Percentiles rank a stretch among this genome's conserved stretches.
phyloP scores from a whole-genome alignment of 208 protist genomes.

The Kentomonas sorsogonicus region DNA sequence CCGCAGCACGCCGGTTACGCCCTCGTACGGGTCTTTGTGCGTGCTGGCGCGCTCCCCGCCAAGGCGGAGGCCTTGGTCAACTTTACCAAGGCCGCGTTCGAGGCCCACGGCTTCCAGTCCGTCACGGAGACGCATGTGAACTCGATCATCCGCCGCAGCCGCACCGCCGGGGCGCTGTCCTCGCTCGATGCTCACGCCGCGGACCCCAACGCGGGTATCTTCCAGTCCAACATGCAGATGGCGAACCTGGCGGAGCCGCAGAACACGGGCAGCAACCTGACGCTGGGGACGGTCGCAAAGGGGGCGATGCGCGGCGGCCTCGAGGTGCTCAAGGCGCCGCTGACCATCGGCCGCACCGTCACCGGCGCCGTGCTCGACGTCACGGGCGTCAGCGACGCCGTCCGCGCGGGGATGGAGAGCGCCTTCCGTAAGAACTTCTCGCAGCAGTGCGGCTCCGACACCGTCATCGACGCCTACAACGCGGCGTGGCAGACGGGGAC shows the following conservation, averaged over 20 bases:
- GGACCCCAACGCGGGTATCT: no score
- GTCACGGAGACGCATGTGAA: slow-evolving; percentile 44
- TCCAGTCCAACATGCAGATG: slow-evolving; percentile 66
- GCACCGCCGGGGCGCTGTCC: background rate
- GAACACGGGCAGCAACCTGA: slow-evolving; percentile 14
- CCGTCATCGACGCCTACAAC: slow-evolving; percentile 57
- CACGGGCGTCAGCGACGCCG: slow-evolving; percentile 53
- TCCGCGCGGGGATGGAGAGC: slow-evolving; percentile 55
- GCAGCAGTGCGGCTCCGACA: slow-evolving; percentile 31
- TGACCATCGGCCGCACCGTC: slow-evolving; percentile 57
- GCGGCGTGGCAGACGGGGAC: slow-evolving; percentile 40
- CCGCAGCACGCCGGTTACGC: slow-evolving; percentile 34
- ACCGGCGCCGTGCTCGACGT: slow-evolving; percentile 61
- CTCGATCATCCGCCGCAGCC: background rate
- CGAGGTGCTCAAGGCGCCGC: slow-evolving; percentile 58
- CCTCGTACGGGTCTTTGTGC: slow-evolving; percentile 38
- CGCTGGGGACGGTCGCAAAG: slow-evolving; percentile 43
- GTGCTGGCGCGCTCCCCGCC: slow-evolving; percentile 1
- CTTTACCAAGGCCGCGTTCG: slow-evolving; percentile 46
- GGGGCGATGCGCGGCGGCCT: slow-evolving; percentile 60
- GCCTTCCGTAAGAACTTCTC: slow-evolving; percentile 60
- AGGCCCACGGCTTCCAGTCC: slow-evolving; percentile 36
- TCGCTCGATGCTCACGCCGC: slow-evolving; percentile 2
- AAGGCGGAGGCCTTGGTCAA: slow-evolving; percentile 50
- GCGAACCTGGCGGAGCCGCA: slow-evolving; percentile 51